Evolutionary conservation across 495 filamentous ascomycete species (phyloP), one percentile per base, ranked within the genome.

Genomic region (Hypoxylon rickii): DNA sequence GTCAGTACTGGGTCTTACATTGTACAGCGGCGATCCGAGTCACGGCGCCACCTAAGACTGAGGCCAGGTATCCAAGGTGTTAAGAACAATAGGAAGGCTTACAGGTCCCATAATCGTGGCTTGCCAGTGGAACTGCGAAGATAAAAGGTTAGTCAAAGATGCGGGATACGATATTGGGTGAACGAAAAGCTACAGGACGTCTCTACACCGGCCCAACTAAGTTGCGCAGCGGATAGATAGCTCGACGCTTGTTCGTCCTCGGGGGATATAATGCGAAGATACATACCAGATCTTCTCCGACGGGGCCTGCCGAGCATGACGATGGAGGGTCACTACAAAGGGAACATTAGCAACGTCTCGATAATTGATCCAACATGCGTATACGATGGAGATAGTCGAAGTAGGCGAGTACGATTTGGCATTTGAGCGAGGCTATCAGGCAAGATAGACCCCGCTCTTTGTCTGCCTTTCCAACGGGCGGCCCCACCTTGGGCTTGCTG

Each of bases 21-120:
- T 29, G 4, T 29, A 4, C 10, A 29, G 4, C 4, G 24, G 24
- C 7, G 32, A 24, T 19, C 32, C 7, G 5, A 24, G 20, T 8
- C 3, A 16, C 12, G 6, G 15, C 16, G 3, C 8, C 20, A 5
- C 7, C 21, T 16, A 43, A 45, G 31, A 34, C 20, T 39, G 44
- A 26, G 10, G 37, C 34, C 22, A 19, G 15, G 7, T 44, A 21
- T 20, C n/a, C 7, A 42, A 48, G 40, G 32, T 22, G 32, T 36
- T 15, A 17, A 21, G 26, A 18, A 37, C 18, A 37, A 37, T 33
- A 33, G 21, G n/a, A 46, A 38, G 60, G 86, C 92, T 85, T 86
- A 96, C 93, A 71, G 94, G 94, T 77, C 94, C 94, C 94, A 98
- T 98, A 71, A 98, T 98, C 15, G 94, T 98, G 52, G 94, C 94